Base-by-base conservation (phyloP, 108 stramenopile species). In the Skeletonema potamos region DNA sequence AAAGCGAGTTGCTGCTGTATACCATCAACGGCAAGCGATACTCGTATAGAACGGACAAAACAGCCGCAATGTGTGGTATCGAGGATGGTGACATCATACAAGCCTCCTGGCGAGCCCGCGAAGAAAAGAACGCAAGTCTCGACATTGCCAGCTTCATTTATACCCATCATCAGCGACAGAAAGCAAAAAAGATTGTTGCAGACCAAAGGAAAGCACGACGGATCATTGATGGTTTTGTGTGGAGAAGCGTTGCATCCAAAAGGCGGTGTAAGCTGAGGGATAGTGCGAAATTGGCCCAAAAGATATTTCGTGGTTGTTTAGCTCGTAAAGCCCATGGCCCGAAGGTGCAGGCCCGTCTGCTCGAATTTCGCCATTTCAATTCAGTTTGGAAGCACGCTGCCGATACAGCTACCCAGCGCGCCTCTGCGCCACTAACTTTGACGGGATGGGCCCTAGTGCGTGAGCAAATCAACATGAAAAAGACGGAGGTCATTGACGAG, bases 381-480 rank as follows among this genome's bases (percentile, higher is more conserved):
- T 67, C 66, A 20, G 34, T 67, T 67, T 67, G 66, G 66, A 67
- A 54, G 51, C 29, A 36, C 15, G 18, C 66, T 34, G 33, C 29
- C 56, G 29, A 46, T n/a, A 0, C n/a, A 27, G 51, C 66, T 34
- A 22, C 48, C 29, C 5, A 46, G 12, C 54, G 27, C 17, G 44
- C 27, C 27, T 15, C 66, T 29, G 30, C 54, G 13, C 44, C 18
- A 33, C 30, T 4, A 37, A 11, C 66, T 5, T 26, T 67, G 54
- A 18, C 27, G 10, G 66, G 66, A 20, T 67, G 66, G 66, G 44
- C 66, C 9, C 28, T 54, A 26, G 66, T 56, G 17, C 44, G 66
- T 12, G 66, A 67, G 54, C 28, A 29, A 36, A 67, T 67, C 13
- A 48, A 67, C 29, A n/a, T 67, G 54, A 67, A 67, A n/a, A 28